Base-by-base conservation (phyloP, 345 rosid species). In the Ceriops zippeliana region DNA sequence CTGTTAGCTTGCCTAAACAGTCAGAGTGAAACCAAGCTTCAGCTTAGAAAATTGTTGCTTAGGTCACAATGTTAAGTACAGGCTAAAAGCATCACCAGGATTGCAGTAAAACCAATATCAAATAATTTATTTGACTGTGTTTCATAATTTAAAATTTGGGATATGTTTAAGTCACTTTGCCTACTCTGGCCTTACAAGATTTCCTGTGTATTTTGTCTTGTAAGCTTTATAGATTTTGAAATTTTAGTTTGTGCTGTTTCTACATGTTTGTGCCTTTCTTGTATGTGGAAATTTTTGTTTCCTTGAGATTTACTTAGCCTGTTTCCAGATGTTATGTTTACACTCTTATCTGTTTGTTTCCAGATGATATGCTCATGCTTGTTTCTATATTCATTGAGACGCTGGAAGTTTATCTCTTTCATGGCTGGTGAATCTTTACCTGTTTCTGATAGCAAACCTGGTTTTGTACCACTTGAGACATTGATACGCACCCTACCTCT, bases 311-410 rank as follows among this genome's bases (percentile, higher is more conserved):
- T 17, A 65, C 62, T 70, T 60, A 19, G 24, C 52, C 57, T 22
- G 31, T 67, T 38, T 7, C 58, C 49, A 47, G 37, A 19, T 34
- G 46, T 19, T 28, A 61, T 51, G 52, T 57, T 66, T 58, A 7
- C 52, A 57, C 28, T 42, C 17, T 47, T 34, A 6, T 54, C 56
- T 69, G 52, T 38, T 66, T 70, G 46, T 51, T 4, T 58, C 57
- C 84, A 95, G 99, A 91, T 91, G 88, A 75, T 86, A 68, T 85
- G 89, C 56, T 95, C 99, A 22, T 85, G 86, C 72, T 83, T 84
- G 49, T 82, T 95, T 77, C 86, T 95, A 57, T 95, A 85, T 73
- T 78, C 70, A 24, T 70, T 95, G 77, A 88, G 89, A 73, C 83
- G 84, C 57, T 83, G 77, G 86, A 91, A 78, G 84, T 52, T 90